phyloP scores from a whole-genome alignment of 768 basidiomycete species.

The Lactarius evosmus region DNA sequence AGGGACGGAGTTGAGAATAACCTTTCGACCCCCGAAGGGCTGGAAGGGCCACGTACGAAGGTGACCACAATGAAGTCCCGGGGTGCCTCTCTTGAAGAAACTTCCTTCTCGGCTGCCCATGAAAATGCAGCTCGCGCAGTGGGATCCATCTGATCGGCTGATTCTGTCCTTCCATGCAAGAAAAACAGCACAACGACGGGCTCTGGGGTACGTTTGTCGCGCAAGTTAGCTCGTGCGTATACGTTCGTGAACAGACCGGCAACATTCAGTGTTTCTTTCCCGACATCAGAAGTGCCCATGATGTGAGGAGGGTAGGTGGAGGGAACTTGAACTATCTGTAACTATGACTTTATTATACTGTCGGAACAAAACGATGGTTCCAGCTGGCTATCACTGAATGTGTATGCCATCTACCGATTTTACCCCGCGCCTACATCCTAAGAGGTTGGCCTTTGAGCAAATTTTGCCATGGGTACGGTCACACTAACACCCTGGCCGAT shows the following conservation, averaged over 20 bases:
- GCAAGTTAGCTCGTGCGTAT: conserved; percentile 28
- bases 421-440: too few species aligned
- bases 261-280: conserved; percentile 31
- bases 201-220: conserved; percentile 1
- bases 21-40: neutral
- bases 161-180: conserved; percentile 45
- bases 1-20: neutral
- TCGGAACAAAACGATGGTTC: too few species aligned
- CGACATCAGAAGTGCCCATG: conserved; percentile 9
- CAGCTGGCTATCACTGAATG: too few species aligned
- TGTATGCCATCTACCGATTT: too few species aligned
- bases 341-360: too few species aligned
- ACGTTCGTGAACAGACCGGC: conserved; percentile 35
- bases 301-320: neutral
- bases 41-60: conserved; percentile 37
- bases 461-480: too few species aligned
- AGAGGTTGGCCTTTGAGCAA: too few species aligned
- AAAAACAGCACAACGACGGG: conserved; percentile 42
- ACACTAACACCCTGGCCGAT: too few species aligned
- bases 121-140: conserved; percentile 38
- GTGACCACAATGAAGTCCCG: conserved; percentile 48
- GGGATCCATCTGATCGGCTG: conserved; percentile 34
- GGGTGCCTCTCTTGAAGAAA: conserved; percentile 25
- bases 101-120: conserved; percentile 28
- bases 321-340: too few species aligned